Evolutionary conservation across 495 filamentous ascomycete genomes (phyloP).

Genomic region (Tuber microsphaerosporum): DNA sequence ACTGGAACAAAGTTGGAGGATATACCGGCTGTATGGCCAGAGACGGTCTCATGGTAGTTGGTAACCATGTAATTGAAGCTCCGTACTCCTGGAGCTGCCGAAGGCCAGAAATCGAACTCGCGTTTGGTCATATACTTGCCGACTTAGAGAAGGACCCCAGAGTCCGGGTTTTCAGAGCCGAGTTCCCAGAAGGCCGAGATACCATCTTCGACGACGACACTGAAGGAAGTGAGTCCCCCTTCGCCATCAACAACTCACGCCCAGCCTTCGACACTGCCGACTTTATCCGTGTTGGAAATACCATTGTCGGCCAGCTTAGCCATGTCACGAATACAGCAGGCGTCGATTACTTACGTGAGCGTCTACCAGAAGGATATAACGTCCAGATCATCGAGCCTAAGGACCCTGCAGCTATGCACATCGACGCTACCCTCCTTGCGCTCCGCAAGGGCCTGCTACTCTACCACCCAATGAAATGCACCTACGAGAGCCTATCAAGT

Average conservation of each 20-base stretch:
- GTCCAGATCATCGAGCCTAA: neutral
- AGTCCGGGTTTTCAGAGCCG: neutral
- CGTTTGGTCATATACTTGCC: neutral
- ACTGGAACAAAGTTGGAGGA: conserved; percentile 1
- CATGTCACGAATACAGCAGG: neutral
- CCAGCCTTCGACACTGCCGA: neutral
- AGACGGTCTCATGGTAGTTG: neutral
- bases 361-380: neutral
- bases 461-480: neutral
- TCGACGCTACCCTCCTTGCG: neutral
- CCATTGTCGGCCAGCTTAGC: neutral
- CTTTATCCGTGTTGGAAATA: neutral
- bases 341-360: neutral
- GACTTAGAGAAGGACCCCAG: neutral
- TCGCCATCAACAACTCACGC: neutral
- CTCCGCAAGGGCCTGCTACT: neutral
- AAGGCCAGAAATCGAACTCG: neutral
- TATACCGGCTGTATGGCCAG: neutral
- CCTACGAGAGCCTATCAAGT: neutral
- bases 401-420: neutral
- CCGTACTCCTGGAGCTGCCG: neutral
- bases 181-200: neutral
- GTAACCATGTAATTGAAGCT: neutral
- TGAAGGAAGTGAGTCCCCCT: neutral
- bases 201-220: neutral